Conservation (phyloP, 2,329 filamentous ascomycete species). For the Fusarium subglutinans region DNA sequence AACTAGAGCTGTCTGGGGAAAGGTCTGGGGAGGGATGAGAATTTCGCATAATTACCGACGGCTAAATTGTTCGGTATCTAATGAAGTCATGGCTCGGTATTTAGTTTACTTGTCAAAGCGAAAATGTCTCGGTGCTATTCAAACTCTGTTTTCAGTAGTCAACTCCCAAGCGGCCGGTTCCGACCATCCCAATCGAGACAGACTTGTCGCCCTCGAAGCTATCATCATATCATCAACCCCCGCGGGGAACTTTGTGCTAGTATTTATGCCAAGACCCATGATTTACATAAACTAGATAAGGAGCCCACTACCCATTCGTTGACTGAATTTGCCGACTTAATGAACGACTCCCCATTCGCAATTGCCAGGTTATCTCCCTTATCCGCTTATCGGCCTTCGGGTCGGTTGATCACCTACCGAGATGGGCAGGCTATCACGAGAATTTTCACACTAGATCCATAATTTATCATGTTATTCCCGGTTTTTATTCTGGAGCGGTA, state of each 20-base stretch:
- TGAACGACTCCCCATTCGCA: not conserved
- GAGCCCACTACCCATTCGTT: not conserved
- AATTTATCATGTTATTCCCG: slow-evolving; percentile 5
- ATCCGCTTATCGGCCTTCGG: not conserved
- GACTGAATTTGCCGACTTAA: too few species aligned
- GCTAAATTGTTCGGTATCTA: not conserved
- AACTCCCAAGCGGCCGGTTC: not conserved
- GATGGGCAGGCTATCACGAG: not conserved
- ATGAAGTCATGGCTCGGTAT: not conserved
- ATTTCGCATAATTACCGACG: not conserved
- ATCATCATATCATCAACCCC: not conserved
- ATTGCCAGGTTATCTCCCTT: not conserved
- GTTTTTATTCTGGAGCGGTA: not conserved
- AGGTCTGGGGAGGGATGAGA: not conserved
- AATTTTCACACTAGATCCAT: not conserved
- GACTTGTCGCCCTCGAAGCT: not conserved
- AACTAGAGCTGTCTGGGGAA: not conserved
- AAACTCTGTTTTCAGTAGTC: not conserved
- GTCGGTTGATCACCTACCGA: not conserved
- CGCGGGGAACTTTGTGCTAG: not conserved
- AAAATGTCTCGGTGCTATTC: not conserved
- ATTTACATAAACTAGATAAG: not conserved
- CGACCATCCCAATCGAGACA: not conserved
- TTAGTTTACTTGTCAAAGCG: not conserved
- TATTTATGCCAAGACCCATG: not conserved